These are phyloP conservation scores for Grigorovia yakushimaensis DNA, from an alignment of 805 yeast genomes.

Conservation along the genomic window DNA sequence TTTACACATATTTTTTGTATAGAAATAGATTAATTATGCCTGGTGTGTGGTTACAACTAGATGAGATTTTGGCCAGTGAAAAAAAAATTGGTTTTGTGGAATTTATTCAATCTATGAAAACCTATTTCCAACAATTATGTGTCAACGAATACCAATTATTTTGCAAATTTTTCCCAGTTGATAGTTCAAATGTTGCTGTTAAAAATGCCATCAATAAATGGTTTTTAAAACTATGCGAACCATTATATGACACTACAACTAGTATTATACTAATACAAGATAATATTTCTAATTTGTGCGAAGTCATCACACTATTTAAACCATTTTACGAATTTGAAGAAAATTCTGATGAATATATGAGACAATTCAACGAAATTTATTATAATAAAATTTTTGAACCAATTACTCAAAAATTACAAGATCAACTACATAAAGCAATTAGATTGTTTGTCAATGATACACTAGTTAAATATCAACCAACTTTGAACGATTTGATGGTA, in stretches of 20 bases:
- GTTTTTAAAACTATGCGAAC: conserved; percentile 60
- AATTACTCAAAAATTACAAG: conserved; percentile 65
- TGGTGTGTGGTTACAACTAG: conserved; percentile 32
- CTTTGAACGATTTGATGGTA: conserved; percentile 55
- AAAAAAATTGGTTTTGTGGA: conserved; percentile 37
- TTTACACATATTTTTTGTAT: conserved; percentile 49
- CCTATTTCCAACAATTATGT: conserved; percentile 49
- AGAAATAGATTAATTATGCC: conserved; percentile 42
- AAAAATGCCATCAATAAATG: conserved; percentile 38
- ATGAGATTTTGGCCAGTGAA: conserved; percentile 16
- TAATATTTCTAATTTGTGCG: conserved; percentile 61
- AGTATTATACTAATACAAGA: conserved; percentile 60
- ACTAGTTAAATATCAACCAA: conserved; percentile 57
- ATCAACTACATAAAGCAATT: conserved; percentile 69
- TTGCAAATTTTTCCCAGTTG: conserved; percentile 38
- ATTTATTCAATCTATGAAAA: conserved; percentile 50
- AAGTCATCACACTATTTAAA: conserved; percentile 58
- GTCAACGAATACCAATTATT: conserved; percentile 55
- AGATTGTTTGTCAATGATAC: conserved; percentile 64
- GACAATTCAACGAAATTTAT: conserved; percentile 30
- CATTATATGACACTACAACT: conserved; percentile 64
- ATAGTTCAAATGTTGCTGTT: conserved; percentile 18
- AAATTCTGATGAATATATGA: conserved; percentile 21
- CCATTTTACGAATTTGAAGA: conserved; percentile 59
- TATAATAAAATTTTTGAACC: conserved; percentile 59